These are phyloP conservation scores for Sisymbrium irio DNA, from an alignment of 345 rosid species.

Conservation along the genomic window DNA sequence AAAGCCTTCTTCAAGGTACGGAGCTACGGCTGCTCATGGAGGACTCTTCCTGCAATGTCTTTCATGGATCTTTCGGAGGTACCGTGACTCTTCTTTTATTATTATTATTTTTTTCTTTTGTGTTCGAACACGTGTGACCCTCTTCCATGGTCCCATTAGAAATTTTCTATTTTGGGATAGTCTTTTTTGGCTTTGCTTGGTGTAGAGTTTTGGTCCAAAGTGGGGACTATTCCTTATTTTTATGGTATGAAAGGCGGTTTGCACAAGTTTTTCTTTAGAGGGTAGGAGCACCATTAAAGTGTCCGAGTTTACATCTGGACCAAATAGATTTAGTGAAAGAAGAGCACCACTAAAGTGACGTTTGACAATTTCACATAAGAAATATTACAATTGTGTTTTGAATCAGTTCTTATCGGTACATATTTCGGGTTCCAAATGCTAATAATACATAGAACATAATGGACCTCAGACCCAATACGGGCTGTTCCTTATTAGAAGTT, in stretches of 20 bases:
- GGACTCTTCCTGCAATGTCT: constrained; percentile 63
- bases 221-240: background rate
- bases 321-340: background rate
- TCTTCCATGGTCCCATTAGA: background rate
- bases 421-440: background rate
- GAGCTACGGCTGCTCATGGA: constrained; percentile 41
- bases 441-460: background rate
- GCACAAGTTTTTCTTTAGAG: background rate
- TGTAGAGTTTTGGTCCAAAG: background rate
- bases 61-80: constrained; percentile 72
- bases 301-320: background rate
- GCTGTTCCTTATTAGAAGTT: background rate
- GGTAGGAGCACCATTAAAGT: no score
- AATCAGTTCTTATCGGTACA: constrained; percentile 5
- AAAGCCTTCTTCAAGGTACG: constrained; percentile 52
- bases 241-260: background rate
- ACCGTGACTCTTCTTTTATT: background rate
- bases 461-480: background rate
- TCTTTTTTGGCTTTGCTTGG: background rate
- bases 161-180: background rate
- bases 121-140: constrained; percentile 4
- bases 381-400: background rate
- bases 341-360: background rate
- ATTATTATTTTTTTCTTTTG: background rate
- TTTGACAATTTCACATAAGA: background rate